Percentiles rank a stretch among this genome's conserved stretches.
Evolutionary conservation across 2,329 filamentous ascomycete species (phyloP).

Genomic region (Colletotrichum limetticola): DNA sequence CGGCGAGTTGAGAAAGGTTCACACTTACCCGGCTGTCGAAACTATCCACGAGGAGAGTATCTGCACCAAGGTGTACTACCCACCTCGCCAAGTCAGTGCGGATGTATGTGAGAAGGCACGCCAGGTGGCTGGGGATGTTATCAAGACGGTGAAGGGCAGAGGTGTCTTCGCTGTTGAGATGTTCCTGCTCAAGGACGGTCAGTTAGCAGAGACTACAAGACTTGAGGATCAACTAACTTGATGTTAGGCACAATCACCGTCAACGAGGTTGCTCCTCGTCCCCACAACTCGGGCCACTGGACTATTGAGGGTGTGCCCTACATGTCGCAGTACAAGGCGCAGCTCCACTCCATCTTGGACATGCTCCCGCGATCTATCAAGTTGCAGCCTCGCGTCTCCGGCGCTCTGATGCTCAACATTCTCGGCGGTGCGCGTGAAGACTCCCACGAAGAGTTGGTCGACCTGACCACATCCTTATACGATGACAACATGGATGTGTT

Average conservation of each 20-base stretch:
- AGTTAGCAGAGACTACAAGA: conserved; percentile 30
- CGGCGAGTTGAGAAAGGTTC: conserved; percentile 58
- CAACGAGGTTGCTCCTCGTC: conserved; percentile 82
- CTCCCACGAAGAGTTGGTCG: conserved; percentile 67
- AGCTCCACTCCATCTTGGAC: conserved; percentile 85
- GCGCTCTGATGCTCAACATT: conserved; percentile 84
- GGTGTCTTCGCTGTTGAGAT: conserved; percentile 98
- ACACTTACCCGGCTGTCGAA: conserved; percentile 91
- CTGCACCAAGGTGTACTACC: conserved; percentile 91
- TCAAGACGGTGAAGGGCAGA: conserved; percentile 84
- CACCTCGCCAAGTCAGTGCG: conserved; percentile 76
- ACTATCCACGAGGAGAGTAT: conserved; percentile 96
- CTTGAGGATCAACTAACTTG: conserved; percentile 8
- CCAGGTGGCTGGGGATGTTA: conserved; percentile 80
- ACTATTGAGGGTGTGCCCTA: conserved; percentile 92
- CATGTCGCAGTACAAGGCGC: conserved; percentile 90
- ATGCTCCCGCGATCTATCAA: conserved; percentile 64
- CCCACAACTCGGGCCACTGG: conserved; percentile 93
- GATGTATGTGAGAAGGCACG: conserved; percentile 74
- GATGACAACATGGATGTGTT: conserved; percentile 60
- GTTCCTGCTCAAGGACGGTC: conserved; percentile 82
- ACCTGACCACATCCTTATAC: conserved; percentile 56
- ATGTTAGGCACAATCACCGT: conserved; percentile 71
- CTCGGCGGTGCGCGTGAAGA: conserved; percentile 74
- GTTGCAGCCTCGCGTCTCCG: conserved; percentile 68